Base-by-base conservation (phyloP, 768 basidiomycete genomes). In the Russula earlei region DNA sequence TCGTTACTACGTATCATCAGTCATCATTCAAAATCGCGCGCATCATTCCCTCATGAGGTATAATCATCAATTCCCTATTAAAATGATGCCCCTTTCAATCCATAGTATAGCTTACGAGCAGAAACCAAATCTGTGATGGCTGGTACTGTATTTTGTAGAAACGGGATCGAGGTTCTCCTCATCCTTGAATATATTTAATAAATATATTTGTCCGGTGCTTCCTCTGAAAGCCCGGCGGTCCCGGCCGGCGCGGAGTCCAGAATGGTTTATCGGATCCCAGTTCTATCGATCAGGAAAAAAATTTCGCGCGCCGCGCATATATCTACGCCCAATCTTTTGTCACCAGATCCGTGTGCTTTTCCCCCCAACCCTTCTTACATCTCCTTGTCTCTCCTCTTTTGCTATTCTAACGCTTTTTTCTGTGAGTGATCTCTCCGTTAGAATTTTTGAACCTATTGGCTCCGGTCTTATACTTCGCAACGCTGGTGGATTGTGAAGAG, bases 351-450 rank as follows among this genome's bases (percentile, higher is more conserved):
- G 62, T 66, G 61, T 65, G 61, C 63, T 65, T 66, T 71, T 68
- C 72, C 74, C 67, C 68, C 68, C 68, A 68, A 62, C 67, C 65
- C 50, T 66, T 63, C 67, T 58, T 75, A 75, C 75, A 76, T 72
- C 76, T 76, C 69, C 76, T 74, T 67, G 73, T 69, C 63, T 61
- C 60, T 56, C 68, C 69, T 66, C 65, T 65, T 68, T 71, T 69
- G 65, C 62, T 67, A 68, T 74, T 66, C 67, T 71, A 72, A 69
- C 68, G 65, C 67, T 67, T 55, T 65, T 62, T 68, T 55, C 69
- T 70, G 75, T 77, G 64, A 78, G 75, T 76, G 34, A 60, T 58
- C 48, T 47, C 5, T 40, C 54, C 36, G 12, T 53, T 17, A 9
- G 19, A 42, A 52, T 52, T 56, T 54, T 59, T 44, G 45, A 34